These are phyloP conservation scores for Cynara cardunculus DNA, from an alignment of 129 eudicot genomes.

Conservation along the genomic window DNA sequence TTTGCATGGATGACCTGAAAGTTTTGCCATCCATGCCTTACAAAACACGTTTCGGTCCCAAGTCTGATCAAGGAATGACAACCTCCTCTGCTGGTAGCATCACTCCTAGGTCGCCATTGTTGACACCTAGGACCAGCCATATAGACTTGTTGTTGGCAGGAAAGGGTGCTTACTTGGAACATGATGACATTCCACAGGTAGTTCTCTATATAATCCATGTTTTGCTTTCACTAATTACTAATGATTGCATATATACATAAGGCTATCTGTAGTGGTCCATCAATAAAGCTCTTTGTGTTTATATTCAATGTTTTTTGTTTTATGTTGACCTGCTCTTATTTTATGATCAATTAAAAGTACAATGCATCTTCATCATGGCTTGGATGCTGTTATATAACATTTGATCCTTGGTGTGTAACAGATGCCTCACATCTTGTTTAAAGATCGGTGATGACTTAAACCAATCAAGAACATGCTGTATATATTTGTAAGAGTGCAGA, in stretches of 20 bases:
- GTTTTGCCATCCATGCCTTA: slow-evolving; percentile 71
- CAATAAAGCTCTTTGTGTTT: neutral
- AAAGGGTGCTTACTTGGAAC: slow-evolving; percentile 80
- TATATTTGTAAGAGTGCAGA: neutral
- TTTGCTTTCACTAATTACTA: neutral
- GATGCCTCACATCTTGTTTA: neutral
- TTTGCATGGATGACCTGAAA: slow-evolving; percentile 69
- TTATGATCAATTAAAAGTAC: neutral
- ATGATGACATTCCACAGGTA: slow-evolving; percentile 93
- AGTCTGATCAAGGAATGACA: slow-evolving; percentile 94
- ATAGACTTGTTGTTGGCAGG: slow-evolving; percentile 83
- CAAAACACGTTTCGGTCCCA: slow-evolving; percentile 93
- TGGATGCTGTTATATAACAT: neutral
- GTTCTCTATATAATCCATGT: neutral
- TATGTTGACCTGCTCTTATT: neutral
- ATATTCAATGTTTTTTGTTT: too few species aligned
- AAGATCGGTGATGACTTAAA: neutral
- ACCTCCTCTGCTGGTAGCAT: slow-evolving; percentile 96
- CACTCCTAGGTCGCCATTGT: slow-evolving; percentile 92
- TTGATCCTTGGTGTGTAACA: too few species aligned
- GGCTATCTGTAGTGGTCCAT: neutral
- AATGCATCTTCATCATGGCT: neutral
- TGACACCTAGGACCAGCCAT: slow-evolving; percentile 73
- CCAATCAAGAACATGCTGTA: neutral
- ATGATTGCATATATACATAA: neutral